phyloP scores from a whole-genome alignment of 2,329 filamentous ascomycete genomes.

The Cladosporium austrohemisphaericum region DNA sequence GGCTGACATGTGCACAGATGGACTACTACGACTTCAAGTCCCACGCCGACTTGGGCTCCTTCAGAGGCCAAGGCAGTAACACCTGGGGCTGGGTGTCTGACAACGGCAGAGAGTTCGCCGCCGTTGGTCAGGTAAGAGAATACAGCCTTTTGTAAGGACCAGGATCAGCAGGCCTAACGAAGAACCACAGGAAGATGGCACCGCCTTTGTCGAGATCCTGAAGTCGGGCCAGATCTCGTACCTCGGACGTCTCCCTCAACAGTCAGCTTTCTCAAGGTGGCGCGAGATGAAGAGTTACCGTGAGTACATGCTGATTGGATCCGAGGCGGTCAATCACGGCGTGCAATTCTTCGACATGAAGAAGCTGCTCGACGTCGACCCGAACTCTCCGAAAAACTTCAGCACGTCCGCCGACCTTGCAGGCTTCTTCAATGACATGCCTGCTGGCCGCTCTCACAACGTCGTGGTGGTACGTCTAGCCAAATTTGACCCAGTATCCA shows the following conservation, averaged over 20 bases:
- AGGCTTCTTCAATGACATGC: slow-evolving; percentile 39
- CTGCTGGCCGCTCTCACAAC: slow-evolving; percentile 49
- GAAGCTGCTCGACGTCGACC: slow-evolving; percentile 50
- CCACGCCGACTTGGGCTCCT: slow-evolving; percentile 52
- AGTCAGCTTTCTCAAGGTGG: slow-evolving; percentile 47
- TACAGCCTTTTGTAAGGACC: no score
- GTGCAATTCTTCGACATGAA: slow-evolving; percentile 63
- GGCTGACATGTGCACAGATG: slow-evolving; percentile 30
- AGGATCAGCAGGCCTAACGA: no score
- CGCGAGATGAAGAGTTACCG: slow-evolving; percentile 50
- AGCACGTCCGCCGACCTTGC: slow-evolving; percentile 39
- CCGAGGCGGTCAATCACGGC: slow-evolving; percentile 49
- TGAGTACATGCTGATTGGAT: slow-evolving; percentile 42
- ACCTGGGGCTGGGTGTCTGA: slow-evolving; percentile 55
- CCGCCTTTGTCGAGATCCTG: slow-evolving; percentile 54
- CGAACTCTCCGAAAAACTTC: slow-evolving; percentile 41
- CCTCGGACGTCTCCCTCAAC: slow-evolving; percentile 51
- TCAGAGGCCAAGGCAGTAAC: slow-evolving; percentile 40
- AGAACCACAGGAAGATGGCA: slow-evolving; percentile 52
- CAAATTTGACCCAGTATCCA: background rate
- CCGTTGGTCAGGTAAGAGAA: slow-evolving; percentile 40
- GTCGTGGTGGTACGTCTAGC: slow-evolving; percentile 37
- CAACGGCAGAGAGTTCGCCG: slow-evolving; percentile 52
- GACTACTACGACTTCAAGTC: slow-evolving; percentile 56
- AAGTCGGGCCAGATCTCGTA: slow-evolving; percentile 49